These are phyloP conservation scores for Saturnispora galanensis DNA, from an alignment of 805 yeast species.

Conservation along the genomic window DNA sequence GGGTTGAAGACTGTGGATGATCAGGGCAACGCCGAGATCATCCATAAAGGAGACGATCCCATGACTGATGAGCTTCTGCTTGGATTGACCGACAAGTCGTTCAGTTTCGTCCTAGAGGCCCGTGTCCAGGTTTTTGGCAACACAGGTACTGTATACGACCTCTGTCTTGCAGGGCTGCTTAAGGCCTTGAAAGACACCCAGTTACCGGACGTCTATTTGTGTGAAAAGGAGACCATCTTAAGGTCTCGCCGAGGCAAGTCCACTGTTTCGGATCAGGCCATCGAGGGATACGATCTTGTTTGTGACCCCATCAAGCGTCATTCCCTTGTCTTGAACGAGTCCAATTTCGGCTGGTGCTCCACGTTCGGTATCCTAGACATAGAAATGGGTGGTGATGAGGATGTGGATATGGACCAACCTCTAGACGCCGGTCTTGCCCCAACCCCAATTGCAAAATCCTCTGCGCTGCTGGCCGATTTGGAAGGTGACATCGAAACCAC, in stretches of 20 bases:
- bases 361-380: conserved; percentile 52
- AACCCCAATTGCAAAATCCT: conserved; percentile 2
- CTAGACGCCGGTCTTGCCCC: neutral
- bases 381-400: conserved; percentile 28
- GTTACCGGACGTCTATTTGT: conserved; percentile 61
- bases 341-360: conserved; percentile 34
- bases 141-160: conserved; percentile 72
- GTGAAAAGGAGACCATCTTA: conserved; percentile 38
- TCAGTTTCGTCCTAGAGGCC: conserved; percentile 57
- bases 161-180: conserved; percentile 60
- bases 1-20: conserved; percentile 42
- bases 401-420: conserved; percentile 20
- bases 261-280: conserved; percentile 28
- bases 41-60: conserved; percentile 34
- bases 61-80: conserved; percentile 15
- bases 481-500: conserved; percentile 84
- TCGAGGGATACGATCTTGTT: conserved; percentile 43
- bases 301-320: conserved; percentile 39
- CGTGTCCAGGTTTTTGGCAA: conserved; percentile 69
- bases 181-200: conserved; percentile 49
- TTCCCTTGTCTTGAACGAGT: conserved; percentile 31
- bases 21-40: conserved; percentile 38
- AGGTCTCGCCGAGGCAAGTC: conserved; percentile 10
- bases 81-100: conserved; percentile 34
- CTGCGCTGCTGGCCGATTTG: conserved; percentile 56